Conservation (phyloP, 1,284 basidiomycete species). For the Apiotrichum veenhuisii region DNA sequence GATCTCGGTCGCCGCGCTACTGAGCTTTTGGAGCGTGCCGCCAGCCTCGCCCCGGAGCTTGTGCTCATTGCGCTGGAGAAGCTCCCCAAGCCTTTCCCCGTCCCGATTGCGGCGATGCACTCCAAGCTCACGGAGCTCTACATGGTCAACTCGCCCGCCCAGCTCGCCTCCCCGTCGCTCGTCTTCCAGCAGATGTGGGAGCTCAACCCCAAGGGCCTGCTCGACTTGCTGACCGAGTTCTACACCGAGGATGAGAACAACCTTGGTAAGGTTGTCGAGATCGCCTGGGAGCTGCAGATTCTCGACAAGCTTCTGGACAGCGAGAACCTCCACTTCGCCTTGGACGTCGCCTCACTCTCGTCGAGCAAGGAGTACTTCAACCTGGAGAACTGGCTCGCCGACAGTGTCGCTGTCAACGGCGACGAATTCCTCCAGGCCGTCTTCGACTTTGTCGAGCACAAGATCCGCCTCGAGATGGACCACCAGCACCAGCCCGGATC, state of each 20-base stretch:
- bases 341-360: constrained; percentile 90
- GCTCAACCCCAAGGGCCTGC: constrained; percentile 76
- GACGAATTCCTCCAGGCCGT: constrained; percentile 82
- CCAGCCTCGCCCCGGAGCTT: constrained; percentile 77
- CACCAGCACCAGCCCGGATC: constrained; percentile 62
- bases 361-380: constrained; percentile 91
- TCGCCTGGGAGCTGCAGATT: constrained; percentile 90
- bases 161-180: constrained; percentile 88
- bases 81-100: constrained; percentile 82
- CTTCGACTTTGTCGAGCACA: constrained; percentile 81
- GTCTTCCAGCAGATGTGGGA: constrained; percentile 97
- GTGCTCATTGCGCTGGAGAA: constrained; percentile 90
- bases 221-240: constrained; percentile 82
- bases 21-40: constrained; percentile 87
- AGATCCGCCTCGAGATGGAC: constrained; percentile 79
- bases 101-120: constrained; percentile 79
- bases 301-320: constrained; percentile 84
- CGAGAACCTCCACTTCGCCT: constrained; percentile 77
- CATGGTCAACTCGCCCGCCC: constrained; percentile 57
- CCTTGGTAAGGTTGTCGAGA: constrained; percentile 88
- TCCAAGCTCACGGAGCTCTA: constrained; percentile 85
- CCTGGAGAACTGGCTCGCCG: constrained; percentile 91
- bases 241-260: constrained; percentile 90
- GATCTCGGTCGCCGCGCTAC: constrained; percentile 72
- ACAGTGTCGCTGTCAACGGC: constrained; percentile 75